phyloP scores from a whole-genome alignment of 2,329 filamentous ascomycete genomes.

The Amphichorda felina region DNA sequence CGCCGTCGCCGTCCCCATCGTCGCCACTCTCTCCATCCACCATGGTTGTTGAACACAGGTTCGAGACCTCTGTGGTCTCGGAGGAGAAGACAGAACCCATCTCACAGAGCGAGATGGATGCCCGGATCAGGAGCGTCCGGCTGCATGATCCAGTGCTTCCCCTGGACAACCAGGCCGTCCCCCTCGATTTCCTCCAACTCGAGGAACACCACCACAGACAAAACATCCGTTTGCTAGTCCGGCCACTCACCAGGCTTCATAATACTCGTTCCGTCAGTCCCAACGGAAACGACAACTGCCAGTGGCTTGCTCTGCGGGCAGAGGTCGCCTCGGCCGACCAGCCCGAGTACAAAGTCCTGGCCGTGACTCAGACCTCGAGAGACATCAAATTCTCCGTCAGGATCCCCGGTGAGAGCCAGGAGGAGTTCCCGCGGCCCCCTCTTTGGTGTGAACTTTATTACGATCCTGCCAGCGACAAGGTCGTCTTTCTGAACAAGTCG shows the following conservation, averaged over 20 bases:
- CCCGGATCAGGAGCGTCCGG: conserved; percentile 31
- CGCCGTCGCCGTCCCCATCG: not conserved
- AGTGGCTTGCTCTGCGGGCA: conserved; percentile 43
- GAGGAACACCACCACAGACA: conserved; percentile 40
- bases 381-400: conserved; percentile 49
- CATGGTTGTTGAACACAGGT: conserved; percentile 36
- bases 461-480: conserved; percentile 44
- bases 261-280: conserved; percentile 42
- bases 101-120: conserved; percentile 42
- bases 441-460: conserved; percentile 51
- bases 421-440: conserved; percentile 30
- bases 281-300: conserved; percentile 39
- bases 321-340: conserved; percentile 39
- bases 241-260: conserved; percentile 38
- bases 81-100: conserved; percentile 48
- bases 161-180: conserved; percentile 29
- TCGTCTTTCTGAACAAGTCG: conserved; percentile 43
- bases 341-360: conserved; percentile 43
- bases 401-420: conserved; percentile 35
- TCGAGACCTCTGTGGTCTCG: conserved; percentile 23
- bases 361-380: conserved; percentile 46
- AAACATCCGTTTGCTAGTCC: conserved; percentile 45
- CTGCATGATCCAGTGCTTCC: conserved; percentile 28
- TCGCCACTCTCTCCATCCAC: conserved; percentile 6
- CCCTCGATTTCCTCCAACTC: conserved; percentile 38